Percentiles rank a stretch among this genome's conserved stretches.
phyloP scores from a whole-genome alignment of 106 monocot genomes.

The Narthecium ossifragum region DNA sequence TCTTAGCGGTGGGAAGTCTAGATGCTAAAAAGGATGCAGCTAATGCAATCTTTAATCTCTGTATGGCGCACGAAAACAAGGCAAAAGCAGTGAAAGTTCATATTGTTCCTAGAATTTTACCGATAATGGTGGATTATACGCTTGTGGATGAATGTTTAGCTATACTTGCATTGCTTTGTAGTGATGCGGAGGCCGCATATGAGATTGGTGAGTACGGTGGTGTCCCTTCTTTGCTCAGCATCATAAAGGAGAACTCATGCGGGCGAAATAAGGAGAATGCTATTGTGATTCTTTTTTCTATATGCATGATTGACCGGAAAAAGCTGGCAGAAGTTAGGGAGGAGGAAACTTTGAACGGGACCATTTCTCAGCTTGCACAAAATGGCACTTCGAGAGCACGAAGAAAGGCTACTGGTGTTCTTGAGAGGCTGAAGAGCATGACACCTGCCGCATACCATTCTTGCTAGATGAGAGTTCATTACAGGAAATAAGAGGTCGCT shows the following conservation, averaged over 20 bases:
- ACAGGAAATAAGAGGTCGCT: no score
- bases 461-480: background rate
- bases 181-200: slow-evolving; percentile 36
- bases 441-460: background rate
- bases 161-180: slow-evolving; percentile 63
- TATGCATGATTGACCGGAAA: slow-evolving; percentile 47
- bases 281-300: slow-evolving; percentile 35
- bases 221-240: slow-evolving; percentile 30
- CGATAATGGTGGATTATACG: slow-evolving; percentile 19
- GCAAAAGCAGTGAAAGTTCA: slow-evolving; percentile 43
- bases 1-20: slow-evolving; percentile 45
- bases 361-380: slow-evolving; percentile 39
- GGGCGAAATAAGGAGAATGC: slow-evolving; percentile 69
- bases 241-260: slow-evolving; percentile 40
- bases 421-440: slow-evolving; percentile 43
- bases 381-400: slow-evolving; percentile 73
- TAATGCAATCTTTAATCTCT: slow-evolving; percentile 74
- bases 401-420: slow-evolving; percentile 71
- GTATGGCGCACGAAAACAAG: slow-evolving; percentile 47
- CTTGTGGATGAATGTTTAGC: slow-evolving; percentile 64
- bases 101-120: slow-evolving; percentile 30
- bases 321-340: slow-evolving; percentile 50
- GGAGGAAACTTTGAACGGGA: slow-evolving; percentile 46
- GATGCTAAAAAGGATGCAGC: slow-evolving; percentile 72
- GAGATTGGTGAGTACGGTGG: slow-evolving; percentile 44